Evolutionary conservation across 345 rosid species (phyloP).

Genomic region (Sapria himalayana): DNA sequence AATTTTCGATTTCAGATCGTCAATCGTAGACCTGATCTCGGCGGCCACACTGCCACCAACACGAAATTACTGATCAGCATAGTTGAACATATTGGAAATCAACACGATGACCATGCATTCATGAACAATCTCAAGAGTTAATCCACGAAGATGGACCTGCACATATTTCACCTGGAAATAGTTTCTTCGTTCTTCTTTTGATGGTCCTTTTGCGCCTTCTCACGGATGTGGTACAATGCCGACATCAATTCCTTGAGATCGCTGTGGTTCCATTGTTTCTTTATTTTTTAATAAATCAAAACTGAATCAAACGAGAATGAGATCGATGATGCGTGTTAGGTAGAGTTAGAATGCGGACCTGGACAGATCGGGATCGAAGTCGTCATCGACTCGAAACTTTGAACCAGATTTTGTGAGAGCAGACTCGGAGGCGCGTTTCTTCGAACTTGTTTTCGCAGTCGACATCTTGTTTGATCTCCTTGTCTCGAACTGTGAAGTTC

Average conservation of each 20-base stretch:
- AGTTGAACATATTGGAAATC: neutral
- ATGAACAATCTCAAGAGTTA: neutral
- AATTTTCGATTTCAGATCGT: conserved; percentile 46
- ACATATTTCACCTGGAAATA: conserved; percentile 45
- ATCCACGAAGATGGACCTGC: neutral
- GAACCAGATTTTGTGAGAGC: conserved; percentile 18
- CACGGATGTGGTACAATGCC: conserved; percentile 56
- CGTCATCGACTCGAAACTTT: conserved; percentile 21
- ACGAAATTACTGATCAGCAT: neutral
- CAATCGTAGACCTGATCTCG: conserved; percentile 43
- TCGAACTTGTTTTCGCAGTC: conserved; percentile 15
- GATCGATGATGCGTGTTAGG: neutral
- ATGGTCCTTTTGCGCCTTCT: conserved; percentile 58
- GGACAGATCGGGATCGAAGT: conserved; percentile 41
- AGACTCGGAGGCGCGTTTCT: conserved; percentile 21
- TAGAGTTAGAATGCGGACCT: conserved; percentile 13
- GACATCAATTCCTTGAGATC: conserved; percentile 67
- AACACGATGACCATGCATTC: conserved; percentile 4
- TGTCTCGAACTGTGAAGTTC: too few relatives aligned
- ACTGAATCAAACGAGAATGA: neutral
- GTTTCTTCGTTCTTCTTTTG: conserved; percentile 75
- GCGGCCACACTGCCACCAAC: conserved; percentile 36
- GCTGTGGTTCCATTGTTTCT: conserved; percentile 17
- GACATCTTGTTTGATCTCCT: conserved; percentile 18
- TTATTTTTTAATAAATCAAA: neutral